Conservation (phyloP, 2,329 filamentous ascomycete genomes). For the Penicillium paneum region DNA sequence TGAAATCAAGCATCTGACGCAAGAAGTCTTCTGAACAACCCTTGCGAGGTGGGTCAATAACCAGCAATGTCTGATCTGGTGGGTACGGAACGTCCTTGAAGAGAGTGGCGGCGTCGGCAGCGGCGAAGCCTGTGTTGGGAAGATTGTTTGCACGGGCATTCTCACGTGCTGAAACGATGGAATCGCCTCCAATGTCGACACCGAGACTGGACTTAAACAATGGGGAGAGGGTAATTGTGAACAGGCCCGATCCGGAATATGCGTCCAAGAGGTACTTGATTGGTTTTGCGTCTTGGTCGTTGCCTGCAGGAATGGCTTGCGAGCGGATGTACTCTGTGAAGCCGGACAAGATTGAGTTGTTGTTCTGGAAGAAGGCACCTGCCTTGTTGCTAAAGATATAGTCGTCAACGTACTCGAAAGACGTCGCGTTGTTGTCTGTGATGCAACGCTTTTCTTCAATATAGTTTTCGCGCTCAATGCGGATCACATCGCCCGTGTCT, state of each 20-base stretch:
- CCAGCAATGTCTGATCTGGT: conserved; percentile 80
- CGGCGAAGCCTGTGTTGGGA: conserved; percentile 75
- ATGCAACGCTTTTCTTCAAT: conserved; percentile 83
- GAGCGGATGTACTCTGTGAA: conserved; percentile 87
- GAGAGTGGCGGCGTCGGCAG: conserved; percentile 78
- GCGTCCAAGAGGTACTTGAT: conserved; percentile 93
- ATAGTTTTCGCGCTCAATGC: conserved; percentile 57
- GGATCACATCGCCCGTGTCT: conserved; percentile 47
- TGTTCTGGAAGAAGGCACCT: conserved; percentile 98
- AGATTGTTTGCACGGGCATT: conserved; percentile 80
- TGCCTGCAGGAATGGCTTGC: conserved; percentile 61
- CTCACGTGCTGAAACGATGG: conserved; percentile 71
- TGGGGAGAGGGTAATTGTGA: conserved; percentile 86
- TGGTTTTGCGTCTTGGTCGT: conserved; percentile 34
- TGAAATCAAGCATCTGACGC: conserved; percentile 72
- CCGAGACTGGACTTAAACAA: conserved; percentile 78
- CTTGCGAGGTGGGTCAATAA: conserved; percentile 94
- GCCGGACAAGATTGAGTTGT: conserved; percentile 88
- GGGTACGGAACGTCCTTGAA: conserved; percentile 75
- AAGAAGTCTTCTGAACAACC: conserved; percentile 87
- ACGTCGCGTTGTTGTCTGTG: conserved; percentile 76
- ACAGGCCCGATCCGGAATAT: conserved; percentile 95
- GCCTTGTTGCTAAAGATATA: conserved; percentile 88
- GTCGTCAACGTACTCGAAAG: conserved; percentile 82
- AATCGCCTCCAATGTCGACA: conserved; percentile 80